Evolutionary conservation across 2,329 filamentous ascomycete species (phyloP).

Genomic region (Talaromyces sp.): DNA sequence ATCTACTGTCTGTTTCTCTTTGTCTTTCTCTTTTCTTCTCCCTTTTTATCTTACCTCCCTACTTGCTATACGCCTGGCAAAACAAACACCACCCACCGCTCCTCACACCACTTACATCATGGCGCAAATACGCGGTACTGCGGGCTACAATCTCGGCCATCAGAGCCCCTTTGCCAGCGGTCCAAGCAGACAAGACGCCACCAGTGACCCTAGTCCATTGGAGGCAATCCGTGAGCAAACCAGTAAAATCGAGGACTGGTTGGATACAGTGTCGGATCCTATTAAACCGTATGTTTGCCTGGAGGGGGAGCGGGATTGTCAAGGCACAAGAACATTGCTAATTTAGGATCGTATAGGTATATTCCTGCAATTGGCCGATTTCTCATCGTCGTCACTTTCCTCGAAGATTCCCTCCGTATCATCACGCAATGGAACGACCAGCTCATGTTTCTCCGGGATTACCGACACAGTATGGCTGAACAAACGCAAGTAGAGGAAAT

Average conservation of each 20-base stretch:
- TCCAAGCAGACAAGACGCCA: slow-evolving; percentile 54
- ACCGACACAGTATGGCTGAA: slow-evolving; percentile 72
- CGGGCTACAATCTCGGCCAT: slow-evolving; percentile 77
- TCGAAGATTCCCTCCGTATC: slow-evolving; percentile 94
- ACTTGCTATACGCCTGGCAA: neutral
- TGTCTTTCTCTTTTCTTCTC: neutral
- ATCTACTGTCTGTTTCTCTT: neutral
- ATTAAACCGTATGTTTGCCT: slow-evolving; percentile 70
- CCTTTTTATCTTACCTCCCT: neutral
- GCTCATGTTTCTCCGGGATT: slow-evolving; percentile 85
- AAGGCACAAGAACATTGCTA: slow-evolving; percentile 29
- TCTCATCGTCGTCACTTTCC: slow-evolving; percentile 94
- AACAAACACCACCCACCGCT: slow-evolving; percentile 1
- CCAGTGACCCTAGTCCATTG: slow-evolving; percentile 68
- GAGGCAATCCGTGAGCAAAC: slow-evolving; percentile 91
- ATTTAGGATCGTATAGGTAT: slow-evolving; percentile 60
- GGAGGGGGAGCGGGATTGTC: slow-evolving; percentile 19
- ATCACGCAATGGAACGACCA: slow-evolving; percentile 97
- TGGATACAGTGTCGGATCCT: slow-evolving; percentile 83
- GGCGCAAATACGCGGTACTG: slow-evolving; percentile 59
- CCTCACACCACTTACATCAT: slow-evolving; percentile 24
- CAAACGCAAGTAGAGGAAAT: neutral
- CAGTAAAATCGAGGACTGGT: slow-evolving; percentile 92
- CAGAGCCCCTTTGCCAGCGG: slow-evolving; percentile 63
- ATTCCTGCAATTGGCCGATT: slow-evolving; percentile 94